A percentile compares a stretch with the other conserved stretches of the same genome.
phyloP scores from a whole-genome alignment of 768 basidiomycete genomes.

The Auriscalpium microsporum region DNA sequence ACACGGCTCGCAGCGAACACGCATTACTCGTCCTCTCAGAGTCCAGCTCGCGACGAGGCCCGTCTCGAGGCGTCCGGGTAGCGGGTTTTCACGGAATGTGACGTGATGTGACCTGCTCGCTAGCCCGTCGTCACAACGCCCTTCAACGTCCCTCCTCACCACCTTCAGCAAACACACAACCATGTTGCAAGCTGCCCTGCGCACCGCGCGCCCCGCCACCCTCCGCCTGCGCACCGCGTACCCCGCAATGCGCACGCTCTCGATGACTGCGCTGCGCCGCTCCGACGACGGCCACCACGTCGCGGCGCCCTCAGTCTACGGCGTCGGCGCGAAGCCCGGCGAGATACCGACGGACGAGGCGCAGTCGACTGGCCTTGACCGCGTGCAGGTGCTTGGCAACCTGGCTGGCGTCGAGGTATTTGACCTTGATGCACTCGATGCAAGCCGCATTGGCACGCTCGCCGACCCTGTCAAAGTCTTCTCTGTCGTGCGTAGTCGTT shows the following conservation, averaged over 20 bases:
- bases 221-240: slow-evolving; percentile 3
- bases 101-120: background rate
- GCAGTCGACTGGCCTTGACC: slow-evolving; percentile 95
- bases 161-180: slow-evolving; percentile 11
- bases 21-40: too few relatives aligned
- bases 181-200: slow-evolving; percentile 25
- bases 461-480: slow-evolving; percentile 81
- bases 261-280: slow-evolving; percentile 43
- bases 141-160: background rate
- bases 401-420: slow-evolving; percentile 86
- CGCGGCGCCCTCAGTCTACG: slow-evolving; percentile 57
- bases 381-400: slow-evolving; percentile 86
- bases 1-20: too few relatives aligned
- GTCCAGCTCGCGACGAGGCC: background rate
- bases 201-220: slow-evolving; percentile 17
- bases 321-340: slow-evolving; percentile 63
- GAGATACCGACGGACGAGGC: slow-evolving; percentile 76
- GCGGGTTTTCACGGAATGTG: background rate
- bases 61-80: background rate
- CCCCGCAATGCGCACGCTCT: slow-evolving; percentile 44
- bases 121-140: slow-evolving; percentile 4
- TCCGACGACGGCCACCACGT: slow-evolving; percentile 37
- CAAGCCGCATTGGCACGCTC: slow-evolving; percentile 81
- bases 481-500: slow-evolving; percentile 59
- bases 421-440: slow-evolving; percentile 76